A percentile compares a stretch with the other conserved stretches of the same genome.
Conservation (phyloP, 2,329 filamentous ascomycete species). For the Monilinia aucupariae region DNA sequence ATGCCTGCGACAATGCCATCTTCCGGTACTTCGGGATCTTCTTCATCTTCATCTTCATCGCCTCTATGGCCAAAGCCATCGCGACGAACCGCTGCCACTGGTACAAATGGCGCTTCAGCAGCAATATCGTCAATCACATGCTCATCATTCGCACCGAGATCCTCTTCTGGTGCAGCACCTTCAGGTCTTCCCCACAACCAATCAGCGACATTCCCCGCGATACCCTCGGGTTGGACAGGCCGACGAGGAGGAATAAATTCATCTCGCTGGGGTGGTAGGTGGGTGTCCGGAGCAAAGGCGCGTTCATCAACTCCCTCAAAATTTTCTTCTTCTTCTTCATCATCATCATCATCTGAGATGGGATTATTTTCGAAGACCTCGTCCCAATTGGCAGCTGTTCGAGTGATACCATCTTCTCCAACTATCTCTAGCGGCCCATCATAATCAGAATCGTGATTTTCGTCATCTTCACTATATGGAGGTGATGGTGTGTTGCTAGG, state of each 20-base stretch:
- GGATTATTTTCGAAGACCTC: constrained; percentile 27
- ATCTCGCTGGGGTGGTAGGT: constrained; percentile 21
- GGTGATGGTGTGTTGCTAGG: background rate
- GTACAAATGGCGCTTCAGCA: constrained; percentile 56
- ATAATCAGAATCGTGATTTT: background rate
- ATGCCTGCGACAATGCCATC: constrained; percentile 63
- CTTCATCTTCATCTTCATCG: constrained; percentile 39
- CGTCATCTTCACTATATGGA: no score
- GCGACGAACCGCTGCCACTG: constrained; percentile 33
- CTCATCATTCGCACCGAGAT: constrained; percentile 49
- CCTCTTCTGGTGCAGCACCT: constrained; percentile 40
- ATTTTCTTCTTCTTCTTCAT: constrained; percentile 18
- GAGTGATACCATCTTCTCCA: constrained; percentile 24
- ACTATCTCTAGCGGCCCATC: constrained; percentile 20
- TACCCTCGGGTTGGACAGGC: constrained; percentile 35
- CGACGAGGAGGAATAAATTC: constrained; percentile 16
- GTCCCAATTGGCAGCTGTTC: constrained; percentile 21
- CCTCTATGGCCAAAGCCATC: constrained; percentile 26
- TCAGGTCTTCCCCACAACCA: constrained; percentile 57
- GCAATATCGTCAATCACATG: constrained; percentile 54
- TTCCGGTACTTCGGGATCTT: constrained; percentile 55
- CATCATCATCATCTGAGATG: constrained; percentile 23
- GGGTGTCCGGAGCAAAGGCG: constrained; percentile 22
- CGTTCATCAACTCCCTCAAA: constrained; percentile 18
- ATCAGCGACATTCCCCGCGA: constrained; percentile 46